These are phyloP conservation scores for Ganoderma resinaceum DNA, from an alignment of 1,284 basidiomycete species.

Conservation along the genomic window DNA sequence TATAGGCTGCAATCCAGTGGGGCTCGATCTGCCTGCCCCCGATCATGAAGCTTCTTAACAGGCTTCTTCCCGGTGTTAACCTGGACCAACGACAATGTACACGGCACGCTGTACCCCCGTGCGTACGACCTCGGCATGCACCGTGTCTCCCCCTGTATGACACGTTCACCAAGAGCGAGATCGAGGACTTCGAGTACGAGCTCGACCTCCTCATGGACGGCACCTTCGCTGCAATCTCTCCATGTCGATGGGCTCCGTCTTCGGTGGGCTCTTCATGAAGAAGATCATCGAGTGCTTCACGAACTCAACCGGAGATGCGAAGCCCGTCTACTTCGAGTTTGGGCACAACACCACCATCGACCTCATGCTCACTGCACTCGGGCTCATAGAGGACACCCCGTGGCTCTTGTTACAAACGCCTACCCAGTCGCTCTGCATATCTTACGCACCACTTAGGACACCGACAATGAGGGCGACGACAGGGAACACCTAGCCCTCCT, in stretches of 20 bases:
- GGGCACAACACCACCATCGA: slow-evolving; percentile 59
- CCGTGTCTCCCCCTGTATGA: slow-evolving; percentile 50
- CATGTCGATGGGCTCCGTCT: slow-evolving; percentile 45
- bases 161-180: slow-evolving; percentile 46
- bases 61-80: slow-evolving; percentile 42
- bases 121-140: slow-evolving; percentile 52
- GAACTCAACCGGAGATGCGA: slow-evolving; percentile 43
- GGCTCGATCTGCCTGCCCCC: slow-evolving; percentile 46
- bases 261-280: slow-evolving; percentile 52
- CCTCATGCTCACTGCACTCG: slow-evolving; percentile 50
- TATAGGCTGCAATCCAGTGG: slow-evolving; percentile 45
- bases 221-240: slow-evolving; percentile 51
- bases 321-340: slow-evolving; percentile 52
- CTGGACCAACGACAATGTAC: slow-evolving; percentile 43
- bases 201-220: slow-evolving; percentile 55
- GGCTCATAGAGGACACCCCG: slow-evolving; percentile 47
- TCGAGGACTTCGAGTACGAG: slow-evolving; percentile 53
- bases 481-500: too few species aligned
- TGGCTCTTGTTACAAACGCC: too few species aligned
- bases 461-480: too few species aligned
- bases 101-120: slow-evolving; percentile 54
- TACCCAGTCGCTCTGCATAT: too few species aligned
- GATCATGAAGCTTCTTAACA: slow-evolving; percentile 47
- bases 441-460: too few species aligned
- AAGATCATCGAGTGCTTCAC: slow-evolving; percentile 54